A percentile compares a stretch with the other conserved stretches of the same genome.
Evolutionary conservation across 495 filamentous ascomycete species (phyloP).

Genomic region (Polyplosphaeria fusca): DNA sequence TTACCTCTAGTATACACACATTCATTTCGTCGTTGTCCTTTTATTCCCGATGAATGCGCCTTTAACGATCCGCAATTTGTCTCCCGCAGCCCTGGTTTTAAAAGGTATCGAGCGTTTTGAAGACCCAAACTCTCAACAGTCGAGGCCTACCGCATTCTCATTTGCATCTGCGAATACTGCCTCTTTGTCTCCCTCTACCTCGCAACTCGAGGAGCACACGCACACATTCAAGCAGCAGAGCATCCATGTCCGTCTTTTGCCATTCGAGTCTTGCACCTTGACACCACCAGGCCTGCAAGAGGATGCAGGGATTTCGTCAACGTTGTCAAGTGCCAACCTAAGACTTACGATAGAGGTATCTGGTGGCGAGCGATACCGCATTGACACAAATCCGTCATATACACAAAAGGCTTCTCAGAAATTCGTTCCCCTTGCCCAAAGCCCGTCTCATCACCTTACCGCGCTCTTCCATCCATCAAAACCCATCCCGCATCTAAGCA

Average conservation of each 20-base stretch:
- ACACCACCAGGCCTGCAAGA: constrained; percentile 49
- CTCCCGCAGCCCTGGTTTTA: constrained; percentile 66
- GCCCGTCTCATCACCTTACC: constrained; percentile 63
- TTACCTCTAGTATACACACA: too few species aligned
- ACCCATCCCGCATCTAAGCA: constrained; percentile 57
- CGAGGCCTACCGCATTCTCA: constrained; percentile 48
- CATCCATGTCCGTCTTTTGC: constrained; percentile 53
- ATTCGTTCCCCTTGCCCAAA: constrained; percentile 53
- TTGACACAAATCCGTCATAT: constrained; percentile 59
- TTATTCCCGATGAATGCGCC: constrained; percentile 5
- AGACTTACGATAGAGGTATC: constrained; percentile 59
- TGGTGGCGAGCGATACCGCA: constrained; percentile 57
- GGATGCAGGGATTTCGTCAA: constrained; percentile 47
- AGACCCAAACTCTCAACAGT: constrained; percentile 36
- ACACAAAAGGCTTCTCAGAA: constrained; percentile 48
- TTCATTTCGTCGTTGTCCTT: too few species aligned
- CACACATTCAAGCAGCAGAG: constrained; percentile 56
- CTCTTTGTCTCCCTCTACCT: constrained; percentile 40
- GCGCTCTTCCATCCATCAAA: constrained; percentile 65
- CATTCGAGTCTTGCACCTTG: constrained; percentile 58
- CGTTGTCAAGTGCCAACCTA: constrained; percentile 32
- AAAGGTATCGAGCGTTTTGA: constrained; percentile 72
- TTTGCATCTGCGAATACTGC: constrained; percentile 42
- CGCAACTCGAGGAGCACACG: constrained; percentile 49
- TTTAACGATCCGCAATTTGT: constrained; percentile 85